Base-by-base conservation (phyloP, 805 yeast genomes). In the Starmerella etchellsii region DNA sequence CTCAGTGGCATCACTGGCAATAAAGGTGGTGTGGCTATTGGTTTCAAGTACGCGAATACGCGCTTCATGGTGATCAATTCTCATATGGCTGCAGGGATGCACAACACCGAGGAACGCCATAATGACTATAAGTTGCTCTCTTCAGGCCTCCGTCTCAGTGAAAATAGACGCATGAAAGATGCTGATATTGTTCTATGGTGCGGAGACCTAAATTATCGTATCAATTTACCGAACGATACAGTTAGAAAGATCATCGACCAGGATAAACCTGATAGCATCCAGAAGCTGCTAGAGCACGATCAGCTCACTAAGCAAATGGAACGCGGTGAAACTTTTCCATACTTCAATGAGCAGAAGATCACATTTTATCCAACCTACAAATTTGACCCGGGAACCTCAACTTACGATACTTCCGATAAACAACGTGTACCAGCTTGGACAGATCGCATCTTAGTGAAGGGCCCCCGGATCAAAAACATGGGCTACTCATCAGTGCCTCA, bases 341-440 rank as follows among this genome's bases (percentile, higher is more conserved):
- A 75, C 15, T 88, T 78, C 56, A 70, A 72, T 43, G 99, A 91
- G 56, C 73, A 76, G 47, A 75, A 78, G 21, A 72, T 88, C 40
- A 73, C 66, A 33, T 88, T 91, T 57, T 68, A 73, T 29, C 98
- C 97, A 9, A 91, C 98, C 1, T 88, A 88, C 63, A 88, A 88
- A 56, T 88, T 74, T 60, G 95, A 88, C 57, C 78, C 80, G 47
- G 91, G 88, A 3, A 78, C 94, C 0, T 69, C 73, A 36, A 64
- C 59, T 16, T 91, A 87, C 57, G 97, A 88, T 58, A 69, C 93
- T 1, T 79, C 94, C 10, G 98, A 88, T 51, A 88, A 88, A 57
- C 88, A 79, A 47, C 70, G 98, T 52, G 77, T 82, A 3, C 98
- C 98, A 1, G 80, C 95, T 0, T 88, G 97, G 96, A 88, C 97